A percentile compares a stretch with the other conserved stretches of the same genome.
Conservation (phyloP, 2,329 filamentous ascomycete species). For the Nemania diffusa region DNA sequence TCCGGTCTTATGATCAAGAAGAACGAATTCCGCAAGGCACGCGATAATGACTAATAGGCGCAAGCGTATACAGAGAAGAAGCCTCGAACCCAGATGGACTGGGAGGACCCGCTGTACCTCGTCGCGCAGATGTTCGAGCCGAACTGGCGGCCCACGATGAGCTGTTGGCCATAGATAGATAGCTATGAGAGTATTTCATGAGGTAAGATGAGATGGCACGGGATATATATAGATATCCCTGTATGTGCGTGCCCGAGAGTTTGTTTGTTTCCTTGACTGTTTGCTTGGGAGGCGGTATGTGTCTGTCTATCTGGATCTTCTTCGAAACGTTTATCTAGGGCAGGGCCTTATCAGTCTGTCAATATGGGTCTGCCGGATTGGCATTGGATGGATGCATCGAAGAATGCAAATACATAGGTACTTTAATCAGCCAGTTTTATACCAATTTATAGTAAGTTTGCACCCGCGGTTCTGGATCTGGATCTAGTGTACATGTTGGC, state of each 20-base stretch:
- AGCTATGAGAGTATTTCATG: not conserved
- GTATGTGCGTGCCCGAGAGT: too few relatives aligned
- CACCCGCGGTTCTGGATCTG: too few relatives aligned
- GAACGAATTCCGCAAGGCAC: too few relatives aligned
- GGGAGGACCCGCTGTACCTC: constrained; percentile 57
- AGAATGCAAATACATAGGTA: not conserved
- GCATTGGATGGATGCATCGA: not conserved
- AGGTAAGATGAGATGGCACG: not conserved
- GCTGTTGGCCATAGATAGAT: constrained; percentile 30
- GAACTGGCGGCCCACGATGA: constrained; percentile 51
- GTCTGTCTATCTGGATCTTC: not conserved
- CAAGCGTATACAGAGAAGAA: constrained; percentile 14
- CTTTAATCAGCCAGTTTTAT: not conserved
- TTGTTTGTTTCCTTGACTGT: not conserved
- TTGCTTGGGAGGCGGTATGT: not conserved
- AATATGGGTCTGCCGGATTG: not conserved
- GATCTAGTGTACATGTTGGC: too few relatives aligned
- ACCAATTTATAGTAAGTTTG: not conserved
- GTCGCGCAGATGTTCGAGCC: constrained; percentile 59
- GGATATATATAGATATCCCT: not conserved
- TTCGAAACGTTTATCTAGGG: not conserved
- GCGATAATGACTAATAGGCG: constrained; percentile 9
- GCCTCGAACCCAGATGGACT: constrained; percentile 18
- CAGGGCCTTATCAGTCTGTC: not conserved
- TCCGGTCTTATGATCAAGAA: too few relatives aligned